These are phyloP conservation scores for Filobasidium floriforme DNA, from an alignment of 768 basidiomycete species.

Conservation along the genomic window DNA sequence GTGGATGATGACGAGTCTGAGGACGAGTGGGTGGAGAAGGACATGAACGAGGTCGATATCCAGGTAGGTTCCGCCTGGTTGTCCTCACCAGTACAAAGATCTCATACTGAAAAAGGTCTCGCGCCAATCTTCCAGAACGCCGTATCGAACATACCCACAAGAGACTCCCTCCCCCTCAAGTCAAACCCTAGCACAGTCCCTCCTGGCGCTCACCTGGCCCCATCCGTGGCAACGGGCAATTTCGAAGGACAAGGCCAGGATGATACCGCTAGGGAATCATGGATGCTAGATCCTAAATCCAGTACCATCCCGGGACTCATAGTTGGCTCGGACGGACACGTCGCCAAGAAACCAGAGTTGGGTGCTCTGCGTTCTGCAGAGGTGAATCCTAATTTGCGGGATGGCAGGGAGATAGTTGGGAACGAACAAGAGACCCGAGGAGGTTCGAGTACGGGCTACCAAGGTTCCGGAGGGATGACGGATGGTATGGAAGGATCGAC, in stretches of 20 bases:
- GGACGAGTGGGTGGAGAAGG: slow-evolving; percentile 54
- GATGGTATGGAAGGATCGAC: slow-evolving; percentile 51
- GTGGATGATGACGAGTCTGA: slow-evolving; percentile 61
- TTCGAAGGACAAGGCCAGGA: slow-evolving; percentile 32
- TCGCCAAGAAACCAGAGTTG: slow-evolving; percentile 11
- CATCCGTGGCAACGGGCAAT: slow-evolving; percentile 50
- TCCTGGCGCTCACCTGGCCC: slow-evolving; percentile 52
- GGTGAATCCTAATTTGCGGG: not conserved
- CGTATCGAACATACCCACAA: slow-evolving; percentile 62
- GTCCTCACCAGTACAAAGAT: not conserved
- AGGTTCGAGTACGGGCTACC: slow-evolving; percentile 16
- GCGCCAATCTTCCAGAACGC: slow-evolving; percentile 20
- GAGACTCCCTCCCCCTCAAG: slow-evolving; percentile 61
- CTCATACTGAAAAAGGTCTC: too few relatives aligned
- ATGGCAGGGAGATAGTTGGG: not conserved
- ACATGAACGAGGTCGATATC: slow-evolving; percentile 27
- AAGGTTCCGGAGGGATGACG: slow-evolving; percentile 29
- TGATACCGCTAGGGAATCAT: slow-evolving; percentile 58
- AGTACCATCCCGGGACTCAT: slow-evolving; percentile 34
- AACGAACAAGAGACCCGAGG: slow-evolving; percentile 24
- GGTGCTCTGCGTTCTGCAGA: slow-evolving; percentile 32
- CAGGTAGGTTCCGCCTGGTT: slow-evolving; percentile 7
- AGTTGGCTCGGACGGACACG: slow-evolving; percentile 23
- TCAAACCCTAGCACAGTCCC: slow-evolving; percentile 54
- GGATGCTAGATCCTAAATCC: slow-evolving; percentile 64